Evolutionary conservation across 805 yeast genomes (phyloP).

Genomic region (Cyberlindnera xylosilytica): DNA sequence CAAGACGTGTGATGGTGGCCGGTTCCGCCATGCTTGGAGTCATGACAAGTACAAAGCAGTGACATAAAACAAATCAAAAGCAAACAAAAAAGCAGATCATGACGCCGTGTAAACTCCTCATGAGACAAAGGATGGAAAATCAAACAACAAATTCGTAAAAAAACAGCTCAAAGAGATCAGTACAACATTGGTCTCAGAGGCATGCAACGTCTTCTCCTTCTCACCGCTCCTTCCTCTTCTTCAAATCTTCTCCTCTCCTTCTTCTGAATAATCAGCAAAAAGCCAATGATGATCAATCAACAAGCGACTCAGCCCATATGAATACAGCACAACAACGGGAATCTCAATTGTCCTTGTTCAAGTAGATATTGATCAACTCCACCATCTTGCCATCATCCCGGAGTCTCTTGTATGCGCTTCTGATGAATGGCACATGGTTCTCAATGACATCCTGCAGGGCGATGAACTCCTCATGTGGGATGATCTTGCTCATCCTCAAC

Average conservation of each 20-base stretch:
- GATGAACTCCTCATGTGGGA: constrained; percentile 20
- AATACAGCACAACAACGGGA: too few relatives aligned
- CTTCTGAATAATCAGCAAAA: too few relatives aligned
- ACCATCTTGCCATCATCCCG: constrained; percentile 19
- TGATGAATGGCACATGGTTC: constrained; percentile 18
- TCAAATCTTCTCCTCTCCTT: too few relatives aligned
- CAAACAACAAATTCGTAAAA: background rate
- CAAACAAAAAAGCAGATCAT: background rate
- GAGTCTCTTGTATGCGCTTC: constrained; percentile 23
- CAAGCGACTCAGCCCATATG: too few relatives aligned
- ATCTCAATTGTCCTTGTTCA: constrained; percentile 15
- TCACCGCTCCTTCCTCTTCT: too few relatives aligned
- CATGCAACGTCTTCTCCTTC: too few relatives aligned
- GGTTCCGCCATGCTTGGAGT: too few relatives aligned
- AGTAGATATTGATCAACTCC: constrained; percentile 21
- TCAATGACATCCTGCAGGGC: constrained; percentile 18
- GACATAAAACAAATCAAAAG: background rate
- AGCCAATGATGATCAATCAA: too few relatives aligned
- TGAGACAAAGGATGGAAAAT: background rate
- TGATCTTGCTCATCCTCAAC: constrained; percentile 17
- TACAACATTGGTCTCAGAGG: too few relatives aligned
- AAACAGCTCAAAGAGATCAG: too few relatives aligned
- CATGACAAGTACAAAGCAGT: too few relatives aligned
- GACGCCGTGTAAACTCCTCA: background rate
- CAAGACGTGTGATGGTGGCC: too few relatives aligned